Evolutionary conservation across 2,329 filamentous ascomycete genomes (phyloP).

Genomic region (Neurospora crassa): DNA sequence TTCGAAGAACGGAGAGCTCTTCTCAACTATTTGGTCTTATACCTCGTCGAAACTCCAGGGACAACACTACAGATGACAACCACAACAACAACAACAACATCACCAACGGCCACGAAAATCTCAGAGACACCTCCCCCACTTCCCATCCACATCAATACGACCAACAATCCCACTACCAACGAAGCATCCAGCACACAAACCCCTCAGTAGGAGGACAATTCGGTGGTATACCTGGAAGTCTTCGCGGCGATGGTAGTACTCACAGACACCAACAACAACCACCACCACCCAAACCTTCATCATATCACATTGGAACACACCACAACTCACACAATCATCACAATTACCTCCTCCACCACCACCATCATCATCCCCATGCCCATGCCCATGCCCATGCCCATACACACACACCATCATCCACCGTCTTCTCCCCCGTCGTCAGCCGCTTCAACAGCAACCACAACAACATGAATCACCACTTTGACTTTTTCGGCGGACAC

Average conservation of each 20-base stretch:
- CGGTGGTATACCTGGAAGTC: background rate
- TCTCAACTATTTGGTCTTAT: constrained; percentile 42
- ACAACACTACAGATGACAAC: background rate
- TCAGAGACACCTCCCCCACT: background rate
- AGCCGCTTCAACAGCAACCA: background rate
- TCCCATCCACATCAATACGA: background rate
- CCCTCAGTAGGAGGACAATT: background rate
- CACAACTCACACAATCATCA: background rate
- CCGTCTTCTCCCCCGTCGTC: background rate
- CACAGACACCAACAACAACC: background rate
- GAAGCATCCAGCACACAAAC: background rate
- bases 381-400: background rate
- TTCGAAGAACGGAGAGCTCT: constrained; percentile 38
- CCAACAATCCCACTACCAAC: background rate
- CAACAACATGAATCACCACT: background rate
- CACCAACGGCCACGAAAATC: background rate
- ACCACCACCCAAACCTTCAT: background rate
- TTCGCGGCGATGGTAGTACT: background rate
- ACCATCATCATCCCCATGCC: background rate
- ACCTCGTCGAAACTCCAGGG: constrained; percentile 18
- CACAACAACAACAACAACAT: background rate
- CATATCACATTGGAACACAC: background rate
- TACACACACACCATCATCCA: background rate
- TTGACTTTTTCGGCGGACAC: background rate
- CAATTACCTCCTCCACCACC: background rate